Percentiles rank a stretch among this genome's conserved stretches.
Evolutionary conservation across 2,329 filamentous ascomycete species (phyloP).

Genomic region (Botrytis hyacinthi): DNA sequence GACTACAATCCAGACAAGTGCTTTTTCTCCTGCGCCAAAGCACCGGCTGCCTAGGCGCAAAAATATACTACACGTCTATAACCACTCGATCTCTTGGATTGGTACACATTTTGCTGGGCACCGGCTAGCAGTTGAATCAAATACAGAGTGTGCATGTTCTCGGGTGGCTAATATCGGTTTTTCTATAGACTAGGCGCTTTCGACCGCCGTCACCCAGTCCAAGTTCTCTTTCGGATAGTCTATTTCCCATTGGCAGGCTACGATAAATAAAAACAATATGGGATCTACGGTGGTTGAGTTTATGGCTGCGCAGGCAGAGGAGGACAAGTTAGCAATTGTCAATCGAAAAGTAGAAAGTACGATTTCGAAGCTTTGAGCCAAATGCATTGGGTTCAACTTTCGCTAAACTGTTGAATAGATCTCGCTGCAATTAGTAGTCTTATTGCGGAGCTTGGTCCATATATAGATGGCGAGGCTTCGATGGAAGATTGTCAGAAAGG

Average conservation of each 20-base stretch:
- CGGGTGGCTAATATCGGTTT: background rate
- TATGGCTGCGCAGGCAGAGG: constrained; percentile 16
- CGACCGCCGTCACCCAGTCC: background rate
- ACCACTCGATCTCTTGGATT: background rate
- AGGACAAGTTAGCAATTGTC: constrained; percentile 11
- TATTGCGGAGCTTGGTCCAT: constrained; percentile 17
- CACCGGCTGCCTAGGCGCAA: background rate
- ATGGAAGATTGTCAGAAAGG: constrained; percentile 30
- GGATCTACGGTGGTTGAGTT: constrained; percentile 12
- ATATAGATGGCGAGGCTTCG: constrained; percentile 16
- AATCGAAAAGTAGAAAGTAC: constrained; percentile 21
- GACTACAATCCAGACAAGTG: background rate
- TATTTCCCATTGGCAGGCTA: background rate
- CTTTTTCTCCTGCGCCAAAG: background rate
- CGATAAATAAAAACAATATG: background rate
- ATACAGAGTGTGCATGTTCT: background rate
- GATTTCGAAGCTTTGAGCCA: background rate
- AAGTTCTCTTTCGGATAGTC: background rate
- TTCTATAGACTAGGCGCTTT: background rate
- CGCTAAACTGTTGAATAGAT: background rate
- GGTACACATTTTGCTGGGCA: background rate
- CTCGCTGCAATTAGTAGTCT: constrained; percentile 8
- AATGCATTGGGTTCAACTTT: background rate
- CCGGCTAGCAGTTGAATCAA: background rate
- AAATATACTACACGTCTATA: background rate